Base-by-base conservation (phyloP, 345 rosid genomes). In the Brassica incana region DNA sequence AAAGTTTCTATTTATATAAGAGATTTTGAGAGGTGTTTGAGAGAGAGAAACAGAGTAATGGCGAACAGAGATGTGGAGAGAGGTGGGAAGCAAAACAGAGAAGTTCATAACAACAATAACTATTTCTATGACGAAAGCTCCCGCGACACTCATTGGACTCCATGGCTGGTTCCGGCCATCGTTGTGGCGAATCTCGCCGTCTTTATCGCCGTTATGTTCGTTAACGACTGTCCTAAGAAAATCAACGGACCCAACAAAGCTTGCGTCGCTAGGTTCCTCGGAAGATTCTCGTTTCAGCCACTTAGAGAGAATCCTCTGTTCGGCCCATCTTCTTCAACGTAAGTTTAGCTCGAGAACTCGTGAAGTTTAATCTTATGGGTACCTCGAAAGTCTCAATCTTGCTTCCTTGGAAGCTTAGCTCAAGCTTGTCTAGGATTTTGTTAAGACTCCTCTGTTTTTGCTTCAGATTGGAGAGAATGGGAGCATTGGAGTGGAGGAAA, bases 301-400 rank as follows among this genome's bases (percentile, higher is more conserved):
- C 83, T 88, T 73, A 88, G 73, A 76, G 97, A 90, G 80, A 96
- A 96, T 70, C 99, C 99, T 81, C 89, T 93, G 50, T 88, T 96
- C 73, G 99, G 98, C 25, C 97, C 98, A 2, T 96, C 99, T 77
- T 88, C 97, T 82, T 29, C 65, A 4, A 88, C 98, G 98, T 96
- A 80, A 86, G 97, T 82, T 69, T 8, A 62, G 5, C 33, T 20
- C 65, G 6, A 12, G 23, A 56, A 6, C 61, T 18, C 61, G 56
- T 48, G 56, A 58, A 20, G 6, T 59, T 59, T 23, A 20, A 3
- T 59, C 64, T 23, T 59, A 9, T 59, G 56, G 66, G 80, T 67
- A 2, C 45, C 65, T 71, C 75, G 1, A 36, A 52, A 74, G 64
- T 68, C 12, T 61, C 64, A 9, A 6, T 18, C 29, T 59, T 45